phyloP scores from a whole-genome alignment of 2,329 filamentous ascomycete genomes.

The Nakataea oryzae region DNA sequence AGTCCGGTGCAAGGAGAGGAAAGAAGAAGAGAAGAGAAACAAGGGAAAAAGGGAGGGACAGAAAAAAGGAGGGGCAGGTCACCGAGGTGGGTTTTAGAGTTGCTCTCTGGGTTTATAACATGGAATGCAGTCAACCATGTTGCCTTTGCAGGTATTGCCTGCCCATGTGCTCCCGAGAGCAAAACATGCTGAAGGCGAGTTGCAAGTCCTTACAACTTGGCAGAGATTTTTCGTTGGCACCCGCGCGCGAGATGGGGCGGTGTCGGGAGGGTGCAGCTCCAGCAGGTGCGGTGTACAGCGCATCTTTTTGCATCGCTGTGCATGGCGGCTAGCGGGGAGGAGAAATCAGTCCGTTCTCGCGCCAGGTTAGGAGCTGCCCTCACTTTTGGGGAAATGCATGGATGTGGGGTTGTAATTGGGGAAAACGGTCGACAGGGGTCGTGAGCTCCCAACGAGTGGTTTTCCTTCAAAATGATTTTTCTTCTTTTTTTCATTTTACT shows the following conservation, averaged over 20 bases:
- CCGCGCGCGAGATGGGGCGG: background rate
- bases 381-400: background rate
- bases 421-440: background rate
- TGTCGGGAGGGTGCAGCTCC: background rate
- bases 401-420: background rate
- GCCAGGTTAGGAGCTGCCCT: background rate
- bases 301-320: background rate
- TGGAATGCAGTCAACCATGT: background rate
- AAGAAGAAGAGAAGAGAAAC: constrained; percentile 2
- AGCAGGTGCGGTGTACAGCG: background rate
- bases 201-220: background rate
- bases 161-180: too few relatives aligned
- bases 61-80: background rate
- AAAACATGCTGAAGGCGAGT: background rate
- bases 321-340: background rate
- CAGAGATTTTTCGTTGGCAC: background rate
- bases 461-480: background rate
- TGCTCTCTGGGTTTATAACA: background rate
- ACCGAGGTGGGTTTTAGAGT: background rate
- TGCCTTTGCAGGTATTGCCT: background rate
- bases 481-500: background rate
- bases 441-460: background rate
- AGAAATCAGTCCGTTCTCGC: background rate
- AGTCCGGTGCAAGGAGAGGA: background rate
- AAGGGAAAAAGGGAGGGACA: constrained; percentile 3